Conservation (phyloP, 345 rosid genomes). For the Populus pruinosa region DNA sequence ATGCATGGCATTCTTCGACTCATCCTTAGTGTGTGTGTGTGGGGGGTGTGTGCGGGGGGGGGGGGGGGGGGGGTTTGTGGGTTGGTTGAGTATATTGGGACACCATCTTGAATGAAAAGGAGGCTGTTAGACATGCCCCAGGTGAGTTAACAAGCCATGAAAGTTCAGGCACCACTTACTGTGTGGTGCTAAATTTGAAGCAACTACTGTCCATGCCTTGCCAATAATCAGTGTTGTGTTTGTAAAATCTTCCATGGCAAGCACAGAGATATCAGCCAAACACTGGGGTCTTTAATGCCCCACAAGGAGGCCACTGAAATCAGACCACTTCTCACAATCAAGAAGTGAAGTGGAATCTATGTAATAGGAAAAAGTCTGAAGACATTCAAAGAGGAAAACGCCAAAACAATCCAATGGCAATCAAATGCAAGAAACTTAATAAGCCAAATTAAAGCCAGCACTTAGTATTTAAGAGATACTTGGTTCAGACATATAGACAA, state of each 20-base stretch:
- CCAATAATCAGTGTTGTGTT: not conserved
- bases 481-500: not conserved
- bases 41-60: too few species aligned
- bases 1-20: too few species aligned
- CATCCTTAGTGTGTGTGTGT: too few species aligned
- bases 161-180: not conserved
- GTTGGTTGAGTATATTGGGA: too few species aligned
- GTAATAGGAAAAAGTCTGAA: not conserved
- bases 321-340: not conserved
- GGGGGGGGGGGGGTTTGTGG: too few species aligned
- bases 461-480: not conserved
- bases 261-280: not conserved
- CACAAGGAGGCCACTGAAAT: not conserved
- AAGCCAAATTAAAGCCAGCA: not conserved
- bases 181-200: not conserved
- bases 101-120: too few species aligned
- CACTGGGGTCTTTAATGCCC: not conserved
- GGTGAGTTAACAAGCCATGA: too few species aligned
- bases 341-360: not conserved
- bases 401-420: not conserved
- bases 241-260: not conserved
- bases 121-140: too few species aligned
- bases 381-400: not conserved
- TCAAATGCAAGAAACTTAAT: not conserved
- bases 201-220: not conserved